Evolutionary conservation across 306 rosid species (phyloP).

Genomic region (Ceratonia siliqua): DNA sequence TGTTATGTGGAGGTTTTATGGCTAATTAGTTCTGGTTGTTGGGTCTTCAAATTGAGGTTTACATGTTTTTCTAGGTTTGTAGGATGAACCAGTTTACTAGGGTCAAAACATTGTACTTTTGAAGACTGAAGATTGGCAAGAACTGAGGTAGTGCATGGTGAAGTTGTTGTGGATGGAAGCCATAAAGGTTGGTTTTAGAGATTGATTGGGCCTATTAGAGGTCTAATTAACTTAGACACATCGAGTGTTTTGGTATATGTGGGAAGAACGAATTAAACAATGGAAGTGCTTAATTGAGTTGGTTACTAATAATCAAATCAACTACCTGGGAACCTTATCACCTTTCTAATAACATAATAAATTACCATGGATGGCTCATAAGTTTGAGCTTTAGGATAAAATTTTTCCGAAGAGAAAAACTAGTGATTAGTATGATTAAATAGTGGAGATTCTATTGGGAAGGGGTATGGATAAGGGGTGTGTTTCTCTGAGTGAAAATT

Average conservation of each 20-base stretch:
- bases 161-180: constrained; percentile 12
- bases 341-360: neutral
- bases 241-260: neutral
- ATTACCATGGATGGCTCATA: neutral
- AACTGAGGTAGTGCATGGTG: constrained; percentile 6
- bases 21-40: constrained; percentile 8
- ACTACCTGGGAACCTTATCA: neutral
- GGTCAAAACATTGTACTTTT: constrained; percentile 7
- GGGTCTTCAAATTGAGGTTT: constrained; percentile 8
- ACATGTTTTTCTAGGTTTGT: neutral
- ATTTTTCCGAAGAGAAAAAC: neutral
- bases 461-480: neutral
- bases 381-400: constrained; percentile 9
- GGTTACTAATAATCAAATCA: constrained; percentile 8
- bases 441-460: constrained; percentile 9
- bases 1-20: constrained; percentile 10
- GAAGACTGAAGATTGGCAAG: constrained; percentile 21
- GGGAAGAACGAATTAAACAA: neutral
- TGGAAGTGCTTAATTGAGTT: neutral
- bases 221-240: neutral
- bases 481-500: constrained; percentile 19
- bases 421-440: neutral
- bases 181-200: neutral
- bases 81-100: constrained; percentile 12
- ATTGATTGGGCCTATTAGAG: neutral